Percentiles rank a stretch among this genome's conserved stretches.
These are phyloP conservation scores for Wickerhamiella nectarea DNA, from an alignment of 805 yeast species.

Conservation along the genomic window DNA sequence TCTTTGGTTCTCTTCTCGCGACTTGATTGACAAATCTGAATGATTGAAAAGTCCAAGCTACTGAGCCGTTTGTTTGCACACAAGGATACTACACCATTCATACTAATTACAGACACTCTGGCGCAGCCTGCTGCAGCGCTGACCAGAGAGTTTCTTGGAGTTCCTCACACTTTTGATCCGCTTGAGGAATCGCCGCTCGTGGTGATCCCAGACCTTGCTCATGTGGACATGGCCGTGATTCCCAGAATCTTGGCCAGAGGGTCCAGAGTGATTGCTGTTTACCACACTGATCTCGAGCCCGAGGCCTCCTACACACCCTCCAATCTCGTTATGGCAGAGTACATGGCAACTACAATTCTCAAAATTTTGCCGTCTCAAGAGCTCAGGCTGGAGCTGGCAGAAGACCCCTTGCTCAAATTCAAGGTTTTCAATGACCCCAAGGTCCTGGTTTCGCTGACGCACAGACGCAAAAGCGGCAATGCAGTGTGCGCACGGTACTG, in stretches of 20 bases:
- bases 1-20: neutral
- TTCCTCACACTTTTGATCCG: neutral
- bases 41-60: slow-evolving; percentile 28
- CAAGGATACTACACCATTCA: slow-evolving; percentile 62
- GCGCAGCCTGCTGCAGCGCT: slow-evolving; percentile 50
- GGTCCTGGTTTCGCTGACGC: slow-evolving; percentile 42
- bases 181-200: neutral
- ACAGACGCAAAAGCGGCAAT: slow-evolving; percentile 77
- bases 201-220: neutral
- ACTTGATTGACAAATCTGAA: neutral
- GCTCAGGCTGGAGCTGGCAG: slow-evolving; percentile 22
- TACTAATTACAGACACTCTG: slow-evolving; percentile 55
- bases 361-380: slow-evolving; percentile 38
- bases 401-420: slow-evolving; percentile 29
- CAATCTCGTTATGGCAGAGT: slow-evolving; percentile 39
- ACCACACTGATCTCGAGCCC: slow-evolving; percentile 13
- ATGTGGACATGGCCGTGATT: neutral
- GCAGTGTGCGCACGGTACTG: slow-evolving; percentile 42
- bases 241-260: neutral
- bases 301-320: slow-evolving; percentile 38
- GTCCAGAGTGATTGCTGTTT: slow-evolving; percentile 12
- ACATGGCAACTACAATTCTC: slow-evolving; percentile 63
- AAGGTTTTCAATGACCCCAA: slow-evolving; percentile 31
- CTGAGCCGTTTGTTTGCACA: slow-evolving; percentile 52
- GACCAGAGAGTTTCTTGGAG: slow-evolving; percentile 41